Evolutionary conservation across 2,329 filamentous ascomycete species (phyloP).

Genomic region (Nemania diffusa): DNA sequence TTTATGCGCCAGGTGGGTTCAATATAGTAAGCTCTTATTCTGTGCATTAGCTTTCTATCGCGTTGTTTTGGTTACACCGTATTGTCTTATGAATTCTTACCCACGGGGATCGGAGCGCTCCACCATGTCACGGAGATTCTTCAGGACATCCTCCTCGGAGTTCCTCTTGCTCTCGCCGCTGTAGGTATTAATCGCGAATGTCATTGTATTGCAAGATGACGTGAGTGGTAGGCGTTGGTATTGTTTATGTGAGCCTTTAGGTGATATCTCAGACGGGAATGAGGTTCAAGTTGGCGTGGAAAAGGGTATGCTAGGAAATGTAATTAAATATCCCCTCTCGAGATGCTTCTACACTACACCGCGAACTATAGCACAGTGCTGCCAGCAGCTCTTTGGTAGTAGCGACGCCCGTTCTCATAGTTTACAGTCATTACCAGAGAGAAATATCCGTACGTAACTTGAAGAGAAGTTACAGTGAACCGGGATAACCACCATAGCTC

Average conservation of each 20-base stretch:
- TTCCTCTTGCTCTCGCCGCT: background rate
- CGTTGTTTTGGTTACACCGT: no score
- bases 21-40: slow-evolving; percentile 28
- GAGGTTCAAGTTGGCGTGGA: background rate
- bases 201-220: slow-evolving; percentile 8
- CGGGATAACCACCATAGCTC: background rate
- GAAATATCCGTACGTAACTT: background rate
- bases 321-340: background rate
- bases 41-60: background rate
- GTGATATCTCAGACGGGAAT: background rate
- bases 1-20: slow-evolving; percentile 38
- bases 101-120: slow-evolving; percentile 31
- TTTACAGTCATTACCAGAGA: background rate
- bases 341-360: background rate
- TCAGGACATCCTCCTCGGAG: slow-evolving; percentile 15
- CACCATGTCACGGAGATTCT: slow-evolving; percentile 21
- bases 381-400: background rate
- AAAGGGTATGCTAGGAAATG: background rate
- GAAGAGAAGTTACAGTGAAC: background rate
- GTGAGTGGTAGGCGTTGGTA: background rate
- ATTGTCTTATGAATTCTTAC: slow-evolving; percentile 2
- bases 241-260: background rate
- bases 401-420: background rate
- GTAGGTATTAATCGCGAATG: slow-evolving; percentile 5
- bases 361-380: background rate